A percentile compares a stretch with the other conserved stretches of the same genome.
These are phyloP conservation scores for Adenanthera pavonina DNA, from an alignment of 306 rosid species.

Conservation along the genomic window DNA sequence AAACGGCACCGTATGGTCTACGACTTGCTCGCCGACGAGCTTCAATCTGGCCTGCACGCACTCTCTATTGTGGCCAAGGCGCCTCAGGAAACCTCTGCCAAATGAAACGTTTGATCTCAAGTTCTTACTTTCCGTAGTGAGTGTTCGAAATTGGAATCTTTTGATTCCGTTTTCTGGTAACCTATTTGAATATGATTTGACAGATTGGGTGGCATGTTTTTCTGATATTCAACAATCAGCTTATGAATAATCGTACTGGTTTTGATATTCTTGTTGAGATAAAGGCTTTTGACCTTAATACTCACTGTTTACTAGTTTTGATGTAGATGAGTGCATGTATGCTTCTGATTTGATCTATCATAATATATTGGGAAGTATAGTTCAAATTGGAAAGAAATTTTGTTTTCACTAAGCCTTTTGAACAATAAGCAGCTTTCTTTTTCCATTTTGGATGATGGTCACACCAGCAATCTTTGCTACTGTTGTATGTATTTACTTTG, in stretches of 20 bases:
- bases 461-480: background rate
- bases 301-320: background rate
- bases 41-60: constrained; percentile 66
- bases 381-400: background rate
- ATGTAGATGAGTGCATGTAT: background rate
- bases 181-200: background rate
- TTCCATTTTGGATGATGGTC: background rate
- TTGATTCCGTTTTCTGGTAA: background rate
- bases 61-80: constrained; percentile 68
- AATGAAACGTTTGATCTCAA: background rate
- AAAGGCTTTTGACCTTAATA: background rate
- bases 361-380: background rate
- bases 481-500: background rate
- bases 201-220: background rate
- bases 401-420: background rate
- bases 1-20: constrained; percentile 73
- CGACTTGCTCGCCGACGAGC: constrained; percentile 64
- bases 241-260: background rate
- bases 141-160: constrained; percentile 15
- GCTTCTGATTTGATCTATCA: background rate
- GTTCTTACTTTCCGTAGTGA: background rate
- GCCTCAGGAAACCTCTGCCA: constrained; percentile 43
- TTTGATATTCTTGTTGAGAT: background rate
- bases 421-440: background rate
- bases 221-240: background rate